These are phyloP conservation scores for Cryptococcus sp. DNA, from an alignment of 1,284 basidiomycete genomes.

Conservation along the genomic window DNA sequence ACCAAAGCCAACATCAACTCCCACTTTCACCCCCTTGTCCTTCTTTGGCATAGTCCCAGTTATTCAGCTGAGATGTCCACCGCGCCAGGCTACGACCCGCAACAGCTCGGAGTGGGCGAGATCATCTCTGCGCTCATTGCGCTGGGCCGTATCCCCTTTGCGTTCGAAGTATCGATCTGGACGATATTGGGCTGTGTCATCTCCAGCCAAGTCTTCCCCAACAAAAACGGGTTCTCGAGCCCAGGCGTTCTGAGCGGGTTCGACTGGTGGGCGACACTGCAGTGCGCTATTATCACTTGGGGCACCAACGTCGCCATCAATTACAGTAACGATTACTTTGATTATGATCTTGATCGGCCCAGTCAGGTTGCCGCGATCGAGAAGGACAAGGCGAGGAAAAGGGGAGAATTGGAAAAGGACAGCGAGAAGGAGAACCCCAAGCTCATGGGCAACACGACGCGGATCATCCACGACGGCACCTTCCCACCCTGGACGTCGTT, in stretches of 20 bases:
- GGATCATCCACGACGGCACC: constrained; percentile 35
- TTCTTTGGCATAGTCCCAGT: too few species aligned
- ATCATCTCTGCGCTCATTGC: constrained; percentile 23
- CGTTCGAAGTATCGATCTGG: constrained; percentile 29
- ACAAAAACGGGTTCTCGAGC: neutral
- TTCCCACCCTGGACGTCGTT: constrained; percentile 25
- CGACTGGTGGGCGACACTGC: constrained; percentile 22
- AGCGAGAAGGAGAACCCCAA: constrained; percentile 22
- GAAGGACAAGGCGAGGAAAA: constrained; percentile 14
- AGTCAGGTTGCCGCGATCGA: constrained; percentile 25
- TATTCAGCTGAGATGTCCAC: too few species aligned
- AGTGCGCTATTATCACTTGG: constrained; percentile 29
- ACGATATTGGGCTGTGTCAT: constrained; percentile 26
- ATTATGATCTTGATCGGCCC: constrained; percentile 29
- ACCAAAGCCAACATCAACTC: too few species aligned
- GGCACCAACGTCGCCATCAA: constrained; percentile 36
- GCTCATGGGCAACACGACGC: constrained; percentile 26
- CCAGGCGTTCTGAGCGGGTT: constrained; percentile 4
- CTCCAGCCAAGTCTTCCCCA: constrained; percentile 23
- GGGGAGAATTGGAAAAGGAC: constrained; percentile 3
- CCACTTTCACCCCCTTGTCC: too few species aligned
- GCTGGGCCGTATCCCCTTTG: constrained; percentile 30
- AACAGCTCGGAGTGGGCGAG: constrained; percentile 16
- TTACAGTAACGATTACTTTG: constrained; percentile 35
- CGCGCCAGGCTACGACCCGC: constrained; percentile 21